Base-by-base conservation (phyloP, 2,329 filamentous ascomycete genomes). In the Aaosphaeria arxii region DNA sequence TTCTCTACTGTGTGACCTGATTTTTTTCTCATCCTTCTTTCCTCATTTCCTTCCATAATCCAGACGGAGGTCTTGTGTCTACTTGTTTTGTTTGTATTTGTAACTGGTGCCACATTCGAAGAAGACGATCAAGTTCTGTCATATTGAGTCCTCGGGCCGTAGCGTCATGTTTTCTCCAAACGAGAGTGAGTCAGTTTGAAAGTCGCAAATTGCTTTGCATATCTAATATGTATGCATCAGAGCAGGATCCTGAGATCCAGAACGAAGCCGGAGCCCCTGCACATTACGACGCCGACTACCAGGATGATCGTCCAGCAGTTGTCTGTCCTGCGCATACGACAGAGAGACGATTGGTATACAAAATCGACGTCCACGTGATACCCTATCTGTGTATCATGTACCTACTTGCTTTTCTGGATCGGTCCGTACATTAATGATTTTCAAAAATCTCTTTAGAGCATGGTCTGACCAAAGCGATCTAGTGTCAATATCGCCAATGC, bases 401-500 rank as follows among this genome's bases (percentile, higher is more conserved):
- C 51, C 62, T 78, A n/a, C 59, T 77, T 11, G 73, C 74, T 5
- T 77, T 77, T 48, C 56, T 77, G n/a, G 74, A 77, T 47, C 63
- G 72, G 67, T 69, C 59, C 39, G 55, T 30, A 17, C n/a, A 33
- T 35, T 24, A 24, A 24, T 24, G 17, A 24, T 24, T 24, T 24
- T 24, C 17, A 24, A 24, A 24, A 24, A 2, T 24, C 17, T 24
- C 17, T 24, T 24, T 24, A 24, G 17, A 24, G 17, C 17, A 24
- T 24, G 17, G 17, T 24, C 17, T 24, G 17, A 24, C 17, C 17
- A 24, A 24, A 24, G 17, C 17, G 17, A 24, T 24, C 49, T 41
- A 70, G 74, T 46, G 76, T 80, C 49, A 81, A 81, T 53, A 80
- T 81, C 43, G 66, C 73, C 32, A 81, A 81, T 51, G 78, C 78